phyloP scores from a whole-genome alignment of 768 basidiomycete genomes.

The Russula earlei region DNA sequence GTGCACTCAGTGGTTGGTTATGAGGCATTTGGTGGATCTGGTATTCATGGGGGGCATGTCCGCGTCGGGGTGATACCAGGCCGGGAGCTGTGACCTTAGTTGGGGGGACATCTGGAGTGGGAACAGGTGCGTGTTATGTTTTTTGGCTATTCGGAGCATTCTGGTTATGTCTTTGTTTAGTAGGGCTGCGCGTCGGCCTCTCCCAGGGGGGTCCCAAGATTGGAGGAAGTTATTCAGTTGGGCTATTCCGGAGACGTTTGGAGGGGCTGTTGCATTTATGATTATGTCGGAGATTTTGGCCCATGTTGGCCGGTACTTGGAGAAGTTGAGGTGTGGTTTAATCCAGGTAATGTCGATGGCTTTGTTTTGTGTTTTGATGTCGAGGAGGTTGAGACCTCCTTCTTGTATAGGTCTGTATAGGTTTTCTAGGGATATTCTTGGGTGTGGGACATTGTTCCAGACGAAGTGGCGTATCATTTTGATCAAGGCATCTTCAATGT shows the following conservation, averaged over 20 bases:
- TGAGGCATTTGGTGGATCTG: background rate
- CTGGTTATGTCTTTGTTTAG: background rate
- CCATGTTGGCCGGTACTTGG: conserved; percentile 1
- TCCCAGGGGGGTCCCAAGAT: background rate
- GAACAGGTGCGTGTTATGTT: background rate
- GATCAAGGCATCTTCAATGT: background rate
- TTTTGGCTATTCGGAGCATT: conserved; percentile 6
- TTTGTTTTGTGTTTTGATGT: conserved; percentile 5
- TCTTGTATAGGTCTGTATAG: background rate
- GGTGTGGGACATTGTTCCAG: background rate
- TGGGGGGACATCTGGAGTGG: background rate
- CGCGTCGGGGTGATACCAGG: conserved; percentile 9
- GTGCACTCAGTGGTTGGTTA: background rate
- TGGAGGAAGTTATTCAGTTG: conserved; percentile 11
- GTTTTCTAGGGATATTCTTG: background rate
- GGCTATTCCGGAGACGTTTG: fast-evolving
- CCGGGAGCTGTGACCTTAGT: conserved; percentile 3
- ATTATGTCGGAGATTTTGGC: conserved; percentile 4
- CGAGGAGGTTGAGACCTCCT: conserved; percentile 13
- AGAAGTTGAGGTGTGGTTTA: conserved; percentile 6
- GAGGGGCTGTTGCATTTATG: background rate
- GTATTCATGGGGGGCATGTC: background rate
- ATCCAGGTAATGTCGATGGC: conserved; percentile 17
- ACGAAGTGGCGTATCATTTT: conserved; percentile 14
- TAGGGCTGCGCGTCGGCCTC: background rate